Conservation (phyloP, 1,284 basidiomycete genomes). For the Ustilago loliicola region DNA sequence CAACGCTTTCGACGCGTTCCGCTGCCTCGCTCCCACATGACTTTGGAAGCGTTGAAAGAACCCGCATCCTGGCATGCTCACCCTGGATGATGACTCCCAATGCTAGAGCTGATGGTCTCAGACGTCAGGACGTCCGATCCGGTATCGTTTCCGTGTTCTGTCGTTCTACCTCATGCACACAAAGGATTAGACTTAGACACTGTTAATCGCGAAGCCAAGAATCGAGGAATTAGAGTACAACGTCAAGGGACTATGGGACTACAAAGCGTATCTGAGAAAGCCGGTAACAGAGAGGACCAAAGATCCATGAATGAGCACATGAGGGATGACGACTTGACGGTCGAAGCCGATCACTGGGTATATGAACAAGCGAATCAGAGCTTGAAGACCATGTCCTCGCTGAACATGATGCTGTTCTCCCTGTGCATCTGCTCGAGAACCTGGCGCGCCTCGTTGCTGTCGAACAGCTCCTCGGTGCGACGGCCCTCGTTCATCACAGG, state of each 20-base stretch:
- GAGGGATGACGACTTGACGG: background rate
- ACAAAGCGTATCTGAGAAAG: slow-evolving; percentile 5
- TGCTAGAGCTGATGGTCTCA: too few relatives aligned
- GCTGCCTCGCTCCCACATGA: background rate
- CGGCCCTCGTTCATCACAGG: slow-evolving; percentile 84
- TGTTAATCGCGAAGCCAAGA: background rate
- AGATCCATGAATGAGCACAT: background rate
- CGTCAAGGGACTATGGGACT: slow-evolving; percentile 2
- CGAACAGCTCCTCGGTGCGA: slow-evolving; percentile 79
- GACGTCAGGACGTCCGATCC: too few relatives aligned
- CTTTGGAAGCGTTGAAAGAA: background rate
- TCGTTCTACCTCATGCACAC: background rate
- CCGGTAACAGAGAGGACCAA: background rate
- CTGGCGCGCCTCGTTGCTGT: slow-evolving; percentile 81
- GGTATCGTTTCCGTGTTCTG: too few relatives aligned
- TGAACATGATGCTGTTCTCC: slow-evolving; percentile 86
- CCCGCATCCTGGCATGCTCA: background rate
- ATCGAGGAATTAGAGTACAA: slow-evolving; percentile 11
- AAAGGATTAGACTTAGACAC: background rate
- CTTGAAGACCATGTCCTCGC: slow-evolving; percentile 50
- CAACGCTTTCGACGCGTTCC: slow-evolving; percentile 7
- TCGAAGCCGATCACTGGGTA: slow-evolving; percentile 12
- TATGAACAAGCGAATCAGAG: slow-evolving; percentile 47
- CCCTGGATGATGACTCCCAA: too few relatives aligned
- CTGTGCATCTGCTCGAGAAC: slow-evolving; percentile 78